A percentile compares a stretch with the other conserved stretches of the same genome.
Evolutionary conservation across 2,329 filamentous ascomycete species (phyloP).

Genomic region (Tolypocladium cylindrosporum): DNA sequence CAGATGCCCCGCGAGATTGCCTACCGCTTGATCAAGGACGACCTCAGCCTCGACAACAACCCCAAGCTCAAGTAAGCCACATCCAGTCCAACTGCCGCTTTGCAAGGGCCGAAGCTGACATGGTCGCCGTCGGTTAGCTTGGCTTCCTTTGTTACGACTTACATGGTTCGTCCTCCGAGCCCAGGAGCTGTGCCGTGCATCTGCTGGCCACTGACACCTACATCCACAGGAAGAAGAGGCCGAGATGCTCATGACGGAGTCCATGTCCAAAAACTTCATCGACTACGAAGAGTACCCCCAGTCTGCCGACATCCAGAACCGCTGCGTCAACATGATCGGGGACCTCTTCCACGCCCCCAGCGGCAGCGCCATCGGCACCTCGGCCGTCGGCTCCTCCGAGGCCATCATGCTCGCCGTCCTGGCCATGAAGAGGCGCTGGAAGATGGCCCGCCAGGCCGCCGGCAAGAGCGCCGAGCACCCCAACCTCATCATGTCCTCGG

Average conservation of each 20-base stretch:
- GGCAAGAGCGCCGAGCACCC: conserved; percentile 73
- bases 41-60: conserved; percentile 83
- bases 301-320: conserved; percentile 79
- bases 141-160: conserved; percentile 90
- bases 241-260: conserved; percentile 89
- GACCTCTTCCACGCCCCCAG: conserved; percentile 75
- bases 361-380: conserved; percentile 70
- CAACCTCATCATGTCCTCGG: conserved; percentile 92
- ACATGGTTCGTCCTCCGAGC: conserved; percentile 54
- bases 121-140: conserved; percentile 39
- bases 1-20: conserved; percentile 90
- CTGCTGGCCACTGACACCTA: background rate
- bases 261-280: conserved; percentile 92
- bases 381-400: conserved; percentile 82
- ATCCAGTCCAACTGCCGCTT: background rate
- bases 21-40: conserved; percentile 96
- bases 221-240: conserved; percentile 73
- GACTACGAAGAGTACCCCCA: conserved; percentile 81
- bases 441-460: conserved; percentile 71
- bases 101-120: background rate
- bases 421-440: conserved; percentile 94
- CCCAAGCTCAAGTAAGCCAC: conserved; percentile 64
- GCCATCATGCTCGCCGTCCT: conserved; percentile 75
- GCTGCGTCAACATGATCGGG: conserved; percentile 85
- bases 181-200: no score